Conservation (phyloP, 805 yeast genomes). For the Metschnikowia continentalis region DNA sequence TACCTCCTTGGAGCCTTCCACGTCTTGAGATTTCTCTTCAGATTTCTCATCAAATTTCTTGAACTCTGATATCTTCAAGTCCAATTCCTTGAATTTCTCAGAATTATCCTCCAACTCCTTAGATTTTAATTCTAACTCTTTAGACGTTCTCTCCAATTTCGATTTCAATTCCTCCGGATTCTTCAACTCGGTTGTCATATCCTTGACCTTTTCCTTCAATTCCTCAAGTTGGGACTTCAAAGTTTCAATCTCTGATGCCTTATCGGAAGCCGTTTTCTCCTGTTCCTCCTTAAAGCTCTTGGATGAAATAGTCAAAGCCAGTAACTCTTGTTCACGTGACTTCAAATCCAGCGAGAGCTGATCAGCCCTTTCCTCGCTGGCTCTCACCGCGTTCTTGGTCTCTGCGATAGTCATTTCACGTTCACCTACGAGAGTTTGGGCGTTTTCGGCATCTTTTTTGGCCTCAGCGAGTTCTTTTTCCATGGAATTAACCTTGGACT, state of each 20-base stretch:
- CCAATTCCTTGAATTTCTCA: too few species aligned
- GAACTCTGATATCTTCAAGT: too few species aligned
- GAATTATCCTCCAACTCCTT: background rate
- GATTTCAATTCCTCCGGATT: background rate
- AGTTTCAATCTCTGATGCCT: background rate
- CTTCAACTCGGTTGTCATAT: background rate
- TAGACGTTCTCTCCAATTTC: background rate
- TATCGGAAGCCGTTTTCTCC: background rate
- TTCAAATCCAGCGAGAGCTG: background rate
- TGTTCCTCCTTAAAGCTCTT: background rate
- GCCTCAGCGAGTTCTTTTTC: background rate
- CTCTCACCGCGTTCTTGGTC: background rate
- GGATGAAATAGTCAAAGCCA: background rate
- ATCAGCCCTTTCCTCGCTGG: background rate
- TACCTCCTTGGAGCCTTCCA: too few species aligned
- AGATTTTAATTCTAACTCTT: slow-evolving; percentile 24
- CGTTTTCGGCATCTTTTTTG: background rate
- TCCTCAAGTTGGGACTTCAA: background rate
- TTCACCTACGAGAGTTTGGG: slow-evolving; percentile 1
- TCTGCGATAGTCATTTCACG: background rate
- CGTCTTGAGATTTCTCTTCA: too few species aligned
- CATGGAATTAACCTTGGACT: background rate
- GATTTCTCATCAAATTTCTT: too few species aligned
- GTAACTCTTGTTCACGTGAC: background rate
- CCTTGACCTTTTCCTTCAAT: background rate